Evolutionary conservation across 1,139 yeast genomes (phyloP).

Genomic region (Pichia sp.): DNA sequence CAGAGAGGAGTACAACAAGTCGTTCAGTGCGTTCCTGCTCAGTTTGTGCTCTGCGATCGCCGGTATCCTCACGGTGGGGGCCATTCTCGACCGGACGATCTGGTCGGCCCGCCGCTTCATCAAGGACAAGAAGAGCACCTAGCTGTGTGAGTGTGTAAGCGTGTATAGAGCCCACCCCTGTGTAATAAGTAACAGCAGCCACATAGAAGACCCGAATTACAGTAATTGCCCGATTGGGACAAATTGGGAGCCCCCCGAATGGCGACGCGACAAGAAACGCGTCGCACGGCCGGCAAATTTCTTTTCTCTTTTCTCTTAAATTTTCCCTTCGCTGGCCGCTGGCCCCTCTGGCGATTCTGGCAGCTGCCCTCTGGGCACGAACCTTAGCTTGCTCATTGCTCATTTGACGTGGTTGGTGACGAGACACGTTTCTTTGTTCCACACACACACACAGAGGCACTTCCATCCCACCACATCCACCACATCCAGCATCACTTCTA

Average conservation of each 20-base stretch:
- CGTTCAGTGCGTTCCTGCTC: slow-evolving; percentile 83
- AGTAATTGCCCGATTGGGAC: slow-evolving; percentile 3
- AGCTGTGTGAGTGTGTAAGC: background rate
- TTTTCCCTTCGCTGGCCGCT: background rate
- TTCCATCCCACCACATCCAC: no score
- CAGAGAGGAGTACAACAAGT: slow-evolving; percentile 70
- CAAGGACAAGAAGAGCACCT: slow-evolving; percentile 61
- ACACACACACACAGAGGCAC: no score
- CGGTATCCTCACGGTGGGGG: slow-evolving; percentile 91
- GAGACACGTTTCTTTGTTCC: no score
- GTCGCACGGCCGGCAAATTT: background rate
- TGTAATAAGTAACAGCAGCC: no score
- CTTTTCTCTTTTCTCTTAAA: background rate
- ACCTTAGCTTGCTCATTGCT: no score
- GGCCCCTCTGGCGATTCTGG: no score
- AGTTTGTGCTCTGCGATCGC: slow-evolving; percentile 90
- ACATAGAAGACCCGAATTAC: no score
- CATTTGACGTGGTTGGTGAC: no score
- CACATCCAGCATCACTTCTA: no score
- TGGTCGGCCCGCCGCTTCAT: slow-evolving; percentile 87
- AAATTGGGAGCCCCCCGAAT: no score
- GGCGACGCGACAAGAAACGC: background rate
- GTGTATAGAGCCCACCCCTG: background rate
- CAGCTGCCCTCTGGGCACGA: slow-evolving; percentile 2
- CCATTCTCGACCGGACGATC: slow-evolving; percentile 81